Percentiles rank a stretch among this genome's conserved stretches.
Evolutionary conservation across 768 basidiomycete genomes (phyloP).

Genomic region (Sarcomyxa edulis): DNA sequence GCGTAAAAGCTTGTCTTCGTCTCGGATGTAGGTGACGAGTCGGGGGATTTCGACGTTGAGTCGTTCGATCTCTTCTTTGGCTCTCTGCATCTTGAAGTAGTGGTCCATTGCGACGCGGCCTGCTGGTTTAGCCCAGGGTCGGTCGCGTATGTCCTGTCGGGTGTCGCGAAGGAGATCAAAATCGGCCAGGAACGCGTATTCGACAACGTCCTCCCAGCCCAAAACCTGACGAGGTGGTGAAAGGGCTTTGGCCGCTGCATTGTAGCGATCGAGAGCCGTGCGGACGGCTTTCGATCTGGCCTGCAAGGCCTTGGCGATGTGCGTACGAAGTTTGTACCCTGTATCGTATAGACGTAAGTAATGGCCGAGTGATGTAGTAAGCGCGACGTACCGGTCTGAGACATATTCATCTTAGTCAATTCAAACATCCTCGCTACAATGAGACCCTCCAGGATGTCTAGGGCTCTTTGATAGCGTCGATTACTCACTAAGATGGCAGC

Average conservation of each 20-base stretch:
- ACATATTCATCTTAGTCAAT: conserved; percentile 15
- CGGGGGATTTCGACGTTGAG: conserved; percentile 18
- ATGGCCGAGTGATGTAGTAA: not conserved
- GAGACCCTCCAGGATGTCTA: conserved; percentile 16
- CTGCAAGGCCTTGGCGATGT: conserved; percentile 19
- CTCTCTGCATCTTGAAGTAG: conserved; percentile 15
- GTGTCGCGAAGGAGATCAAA: conserved; percentile 17
- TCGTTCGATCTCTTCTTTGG: conserved; percentile 17
- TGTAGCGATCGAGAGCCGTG: conserved; percentile 17
- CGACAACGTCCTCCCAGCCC: conserved; percentile 19
- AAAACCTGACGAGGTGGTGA: conserved; percentile 11
- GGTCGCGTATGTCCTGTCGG: conserved; percentile 11
- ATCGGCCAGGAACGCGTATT: conserved; percentile 17
- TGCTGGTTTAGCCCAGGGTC: conserved; percentile 13
- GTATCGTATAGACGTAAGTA: not conserved
- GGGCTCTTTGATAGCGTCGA: conserved; percentile 9
- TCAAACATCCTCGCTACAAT: conserved; percentile 18
- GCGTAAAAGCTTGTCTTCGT: conserved; percentile 3
- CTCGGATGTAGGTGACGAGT: conserved; percentile 13
- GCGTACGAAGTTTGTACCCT: conserved; percentile 24
- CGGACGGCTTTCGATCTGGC: conserved; percentile 16
- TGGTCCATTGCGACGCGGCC: conserved; percentile 11
- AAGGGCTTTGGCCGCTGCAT: conserved; percentile 15
- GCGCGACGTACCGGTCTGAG: conserved; percentile 22
- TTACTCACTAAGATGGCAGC: conserved; percentile 8